phyloP scores from a whole-genome alignment of 208 protist genomes.

The Perkinsela sp. region DNA sequence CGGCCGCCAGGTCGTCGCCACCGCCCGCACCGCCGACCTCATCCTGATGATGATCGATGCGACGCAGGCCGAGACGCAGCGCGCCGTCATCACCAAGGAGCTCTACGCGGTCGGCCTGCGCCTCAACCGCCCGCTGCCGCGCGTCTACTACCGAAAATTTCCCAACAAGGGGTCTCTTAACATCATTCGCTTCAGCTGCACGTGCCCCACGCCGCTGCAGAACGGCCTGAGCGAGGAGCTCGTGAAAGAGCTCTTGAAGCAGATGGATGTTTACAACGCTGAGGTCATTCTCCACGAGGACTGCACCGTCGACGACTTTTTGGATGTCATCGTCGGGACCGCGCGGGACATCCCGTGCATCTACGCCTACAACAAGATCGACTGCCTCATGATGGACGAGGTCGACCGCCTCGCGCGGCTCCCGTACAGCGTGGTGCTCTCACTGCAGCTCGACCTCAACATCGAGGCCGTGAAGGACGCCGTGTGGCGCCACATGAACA shows the following conservation, averaged over 20 bases:
- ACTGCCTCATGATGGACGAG: conserved; percentile 82
- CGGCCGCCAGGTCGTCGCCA: conserved; percentile 86
- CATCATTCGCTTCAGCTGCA: conserved; percentile 55
- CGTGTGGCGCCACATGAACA: conserved; percentile 80
- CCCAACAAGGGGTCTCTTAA: conserved; percentile 71
- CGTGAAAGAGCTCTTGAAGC: conserved; percentile 69
- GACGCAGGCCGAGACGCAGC: conserved; percentile 55
- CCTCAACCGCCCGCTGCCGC: conserved; percentile 69
- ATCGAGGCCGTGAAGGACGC: conserved; percentile 71
- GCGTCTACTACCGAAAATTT: conserved; percentile 66
- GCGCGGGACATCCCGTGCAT: conserved; percentile 68
- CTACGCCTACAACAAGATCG: conserved; percentile 86
- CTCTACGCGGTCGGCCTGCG: conserved; percentile 79
- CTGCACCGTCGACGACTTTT: conserved; percentile 84
- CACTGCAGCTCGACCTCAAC: conserved; percentile 65
- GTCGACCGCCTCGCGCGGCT: conserved; percentile 67
- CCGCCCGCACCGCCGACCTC: conserved; percentile 77
- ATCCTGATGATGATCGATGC: conserved; percentile 93
- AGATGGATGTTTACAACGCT: conserved; percentile 82
- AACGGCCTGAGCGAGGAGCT: conserved; percentile 49
- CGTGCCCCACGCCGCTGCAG: conserved; percentile 21
- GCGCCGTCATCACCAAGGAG: conserved; percentile 69
- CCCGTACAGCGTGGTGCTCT: conserved; percentile 59
- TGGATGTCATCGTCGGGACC: conserved; percentile 91
- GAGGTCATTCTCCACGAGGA: conserved; percentile 82